Percentiles rank a stretch among this genome's conserved stretches.
Conservation (phyloP, 345 rosid genomes). For the Boechera retrofracta region DNA sequence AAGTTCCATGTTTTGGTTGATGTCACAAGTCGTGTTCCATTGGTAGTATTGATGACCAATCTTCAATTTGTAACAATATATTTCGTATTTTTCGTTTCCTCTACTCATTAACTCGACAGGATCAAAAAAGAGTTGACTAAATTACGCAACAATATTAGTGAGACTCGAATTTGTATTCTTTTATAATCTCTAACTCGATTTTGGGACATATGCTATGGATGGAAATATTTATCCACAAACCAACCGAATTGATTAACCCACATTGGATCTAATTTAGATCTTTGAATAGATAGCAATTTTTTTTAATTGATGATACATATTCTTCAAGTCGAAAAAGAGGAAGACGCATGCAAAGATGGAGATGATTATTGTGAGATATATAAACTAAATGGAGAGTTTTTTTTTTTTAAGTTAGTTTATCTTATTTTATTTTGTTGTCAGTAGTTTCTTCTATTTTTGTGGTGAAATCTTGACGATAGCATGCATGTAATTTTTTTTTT, state of each 20-base stretch:
- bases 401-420: neutral
- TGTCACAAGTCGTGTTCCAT: slow-evolving; percentile 11
- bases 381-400: neutral
- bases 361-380: neutral
- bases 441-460: neutral
- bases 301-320: neutral
- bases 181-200: neutral
- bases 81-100: neutral
- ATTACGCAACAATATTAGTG: neutral
- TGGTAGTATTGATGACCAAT: neutral
- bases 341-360: neutral
- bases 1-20: neutral
- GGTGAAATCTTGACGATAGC: slow-evolving; percentile 17
- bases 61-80: neutral
- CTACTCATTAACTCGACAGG: neutral
- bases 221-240: neutral
- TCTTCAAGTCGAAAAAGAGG: neutral
- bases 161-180: neutral
- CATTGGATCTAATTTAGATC: neutral
- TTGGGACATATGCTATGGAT: neutral
- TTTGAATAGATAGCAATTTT: neutral
- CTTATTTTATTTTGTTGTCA: neutral
- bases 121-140: neutral
- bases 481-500: neutral
- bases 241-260: neutral